These are phyloP conservation scores for Pseudogymnoascus pannorum DNA, from an alignment of 2,329 filamentous ascomycete genomes.

Conservation along the genomic window DNA sequence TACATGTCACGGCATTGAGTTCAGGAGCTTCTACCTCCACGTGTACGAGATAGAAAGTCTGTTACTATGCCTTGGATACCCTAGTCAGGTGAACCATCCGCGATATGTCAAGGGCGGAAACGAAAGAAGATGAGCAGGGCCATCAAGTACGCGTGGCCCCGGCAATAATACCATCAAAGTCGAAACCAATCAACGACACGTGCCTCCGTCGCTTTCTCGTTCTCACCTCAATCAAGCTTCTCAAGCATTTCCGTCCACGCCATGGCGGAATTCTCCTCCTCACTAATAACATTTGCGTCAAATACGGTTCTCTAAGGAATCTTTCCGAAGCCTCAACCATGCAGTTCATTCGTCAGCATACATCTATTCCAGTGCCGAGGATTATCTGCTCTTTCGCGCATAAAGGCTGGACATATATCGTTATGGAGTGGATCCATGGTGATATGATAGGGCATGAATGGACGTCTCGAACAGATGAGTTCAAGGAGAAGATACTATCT, in stretches of 20 bases:
- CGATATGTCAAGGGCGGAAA: not conserved
- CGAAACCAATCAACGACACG: conserved; percentile 6
- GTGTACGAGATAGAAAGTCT: not conserved
- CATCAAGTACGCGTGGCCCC: not conserved
- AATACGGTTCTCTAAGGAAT: conserved; percentile 25
- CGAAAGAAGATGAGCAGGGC: not conserved
- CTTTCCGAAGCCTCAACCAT: conserved; percentile 31
- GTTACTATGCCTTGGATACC: not conserved
- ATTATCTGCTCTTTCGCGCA: conserved; percentile 31
- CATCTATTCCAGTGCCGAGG: conserved; percentile 33
- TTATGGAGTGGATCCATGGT: conserved; percentile 35
- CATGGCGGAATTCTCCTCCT: conserved; percentile 4
- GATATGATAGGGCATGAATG: conserved; percentile 29
- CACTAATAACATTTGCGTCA: conserved; percentile 26
- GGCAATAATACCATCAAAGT: not conserved
- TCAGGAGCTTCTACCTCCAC: too few relatives aligned
- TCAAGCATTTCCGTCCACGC: conserved; percentile 9
- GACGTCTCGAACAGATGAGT: conserved; percentile 27
- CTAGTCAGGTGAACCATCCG: not conserved
- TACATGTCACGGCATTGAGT: too few relatives aligned
- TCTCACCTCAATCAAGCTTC: conserved; percentile 7
- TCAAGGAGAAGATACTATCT: conserved; percentile 30
- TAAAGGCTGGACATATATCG: conserved; percentile 29
- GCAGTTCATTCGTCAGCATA: conserved; percentile 31
- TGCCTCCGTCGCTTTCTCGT: not conserved